phyloP scores from a whole-genome alignment of 2,329 filamentous ascomycete genomes.

The Atkinsonella texensis region DNA sequence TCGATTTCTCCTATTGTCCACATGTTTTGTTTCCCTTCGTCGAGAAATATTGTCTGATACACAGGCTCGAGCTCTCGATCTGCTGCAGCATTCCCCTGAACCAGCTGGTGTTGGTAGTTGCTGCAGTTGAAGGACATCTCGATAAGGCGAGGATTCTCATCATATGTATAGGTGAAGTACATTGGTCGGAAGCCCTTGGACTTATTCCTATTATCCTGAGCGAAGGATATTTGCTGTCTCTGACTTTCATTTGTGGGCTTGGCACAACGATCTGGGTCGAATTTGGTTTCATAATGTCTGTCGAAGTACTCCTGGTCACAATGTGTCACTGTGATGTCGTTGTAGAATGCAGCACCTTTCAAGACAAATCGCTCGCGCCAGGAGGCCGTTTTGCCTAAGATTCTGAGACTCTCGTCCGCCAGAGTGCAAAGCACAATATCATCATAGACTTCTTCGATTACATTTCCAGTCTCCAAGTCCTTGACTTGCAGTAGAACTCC shows the following conservation, averaged over 20 bases:
- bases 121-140: slow-evolving; percentile 67
- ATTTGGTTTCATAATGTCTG: slow-evolving; percentile 54
- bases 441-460: slow-evolving; percentile 44
- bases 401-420: slow-evolving; percentile 50
- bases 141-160: slow-evolving; percentile 41
- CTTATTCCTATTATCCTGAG: slow-evolving; percentile 34
- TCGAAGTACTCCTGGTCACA: slow-evolving; percentile 53
- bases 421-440: slow-evolving; percentile 54
- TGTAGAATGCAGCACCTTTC: slow-evolving; percentile 55
- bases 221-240: slow-evolving; percentile 26
- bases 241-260: slow-evolving; percentile 30
- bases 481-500: slow-evolving; percentile 42
- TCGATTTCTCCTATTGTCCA: slow-evolving; percentile 51
- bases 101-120: slow-evolving; percentile 64
- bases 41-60: slow-evolving; percentile 58
- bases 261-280: slow-evolving; percentile 37
- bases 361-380: slow-evolving; percentile 55
- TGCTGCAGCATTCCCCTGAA: slow-evolving; percentile 19
- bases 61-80: slow-evolving; percentile 40
- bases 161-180: slow-evolving; percentile 53
- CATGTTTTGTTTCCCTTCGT: slow-evolving; percentile 41
- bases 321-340: slow-evolving; percentile 62
- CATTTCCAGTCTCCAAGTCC: slow-evolving; percentile 37
- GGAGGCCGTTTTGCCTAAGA: slow-evolving; percentile 45
- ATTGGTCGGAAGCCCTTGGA: slow-evolving; percentile 48